phyloP scores from a whole-genome alignment of 2,329 filamentous ascomycete genomes.

The Clonostachys rosea region DNA sequence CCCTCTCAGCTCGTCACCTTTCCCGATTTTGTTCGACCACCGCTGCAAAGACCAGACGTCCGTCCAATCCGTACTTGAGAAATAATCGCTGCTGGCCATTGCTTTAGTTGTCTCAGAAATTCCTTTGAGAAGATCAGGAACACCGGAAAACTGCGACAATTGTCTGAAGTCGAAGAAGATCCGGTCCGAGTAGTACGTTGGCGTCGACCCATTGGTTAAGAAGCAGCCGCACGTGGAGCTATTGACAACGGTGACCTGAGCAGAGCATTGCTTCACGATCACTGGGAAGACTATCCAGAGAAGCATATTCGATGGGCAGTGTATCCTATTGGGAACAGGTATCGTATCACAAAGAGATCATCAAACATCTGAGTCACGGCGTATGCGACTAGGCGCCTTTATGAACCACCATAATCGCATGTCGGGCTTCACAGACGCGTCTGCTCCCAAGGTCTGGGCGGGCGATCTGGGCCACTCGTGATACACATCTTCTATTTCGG shows the following conservation, averaged over 20 bases:
- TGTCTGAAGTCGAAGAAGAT: constrained; percentile 45
- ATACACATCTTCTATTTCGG: no score
- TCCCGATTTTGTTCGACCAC: constrained; percentile 34
- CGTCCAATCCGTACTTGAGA: constrained; percentile 25
- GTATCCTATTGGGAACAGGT: no score
- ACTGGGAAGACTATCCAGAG: constrained; percentile 1
- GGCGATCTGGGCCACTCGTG: no score
- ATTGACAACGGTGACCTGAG: constrained; percentile 14
- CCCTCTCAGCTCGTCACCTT: constrained; percentile 13
- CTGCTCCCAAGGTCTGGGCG: no score
- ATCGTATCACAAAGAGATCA: no score
- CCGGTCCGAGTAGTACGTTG: constrained; percentile 37
- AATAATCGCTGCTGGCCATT: constrained; percentile 29
- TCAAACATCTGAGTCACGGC: no score
- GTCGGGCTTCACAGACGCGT: no score
- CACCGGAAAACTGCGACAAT: constrained; percentile 29
- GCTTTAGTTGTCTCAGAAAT: constrained; percentile 17
- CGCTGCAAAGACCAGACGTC: constrained; percentile 28
- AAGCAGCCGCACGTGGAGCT: constrained; percentile 36
- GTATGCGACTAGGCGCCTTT: no score
- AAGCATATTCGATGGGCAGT: background rate
- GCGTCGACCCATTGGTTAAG: constrained; percentile 37
- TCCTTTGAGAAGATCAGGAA: constrained; percentile 20
- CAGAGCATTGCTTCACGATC: constrained; percentile 1
- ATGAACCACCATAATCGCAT: no score